Conservation (phyloP, 2,329 filamentous ascomycete genomes). For the Arthrobotrys sinensis region DNA sequence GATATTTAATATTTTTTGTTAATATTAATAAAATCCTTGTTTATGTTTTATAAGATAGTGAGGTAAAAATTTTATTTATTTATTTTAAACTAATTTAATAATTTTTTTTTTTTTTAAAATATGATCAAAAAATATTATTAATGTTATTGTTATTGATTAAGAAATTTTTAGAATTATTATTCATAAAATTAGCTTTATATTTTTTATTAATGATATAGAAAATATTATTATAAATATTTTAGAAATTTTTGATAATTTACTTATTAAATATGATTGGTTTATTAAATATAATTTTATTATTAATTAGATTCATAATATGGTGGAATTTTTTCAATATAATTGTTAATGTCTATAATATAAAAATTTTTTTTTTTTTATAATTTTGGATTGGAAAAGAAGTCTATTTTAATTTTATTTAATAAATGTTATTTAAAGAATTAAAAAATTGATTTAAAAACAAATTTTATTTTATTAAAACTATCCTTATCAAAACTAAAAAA, state of each 20-base stretch:
- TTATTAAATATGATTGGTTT: no score
- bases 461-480: no score
- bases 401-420: conserved; percentile 2
- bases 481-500: no score
- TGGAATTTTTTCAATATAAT: no score
- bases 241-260: background rate
- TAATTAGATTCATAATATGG: no score
- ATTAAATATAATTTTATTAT: conserved; percentile 11
- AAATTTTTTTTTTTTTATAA: no score
- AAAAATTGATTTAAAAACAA: no score
- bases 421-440: no score
- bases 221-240: background rate
- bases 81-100: background rate
- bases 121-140: background rate
- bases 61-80: background rate
- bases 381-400: no score
- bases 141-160: no score
- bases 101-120: background rate
- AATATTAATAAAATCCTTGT: background rate
- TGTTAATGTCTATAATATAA: no score
- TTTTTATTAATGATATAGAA: background rate
- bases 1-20: background rate
- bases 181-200: background rate
- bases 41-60: background rate
- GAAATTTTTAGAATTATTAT: background rate